Evolutionary conservation across 1,284 basidiomycete species (phyloP).

Genomic region (Bjerkandera adusta): DNA sequence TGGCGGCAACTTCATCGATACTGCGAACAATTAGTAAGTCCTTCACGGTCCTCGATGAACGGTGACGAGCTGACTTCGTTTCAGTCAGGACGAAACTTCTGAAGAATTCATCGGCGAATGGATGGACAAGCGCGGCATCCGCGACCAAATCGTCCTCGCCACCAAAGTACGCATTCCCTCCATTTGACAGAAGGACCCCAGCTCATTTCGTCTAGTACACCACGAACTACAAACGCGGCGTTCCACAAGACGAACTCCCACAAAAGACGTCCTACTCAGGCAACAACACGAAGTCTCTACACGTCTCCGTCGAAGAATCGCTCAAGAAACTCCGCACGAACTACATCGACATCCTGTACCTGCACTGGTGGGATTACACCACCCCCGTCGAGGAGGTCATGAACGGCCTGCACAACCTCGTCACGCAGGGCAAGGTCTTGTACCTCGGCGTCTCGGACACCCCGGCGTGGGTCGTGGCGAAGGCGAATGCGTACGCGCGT

Average conservation of each 20-base stretch:
- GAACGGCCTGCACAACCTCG: constrained; percentile 10
- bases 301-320: constrained; percentile 2
- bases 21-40: constrained; percentile 30
- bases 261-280: constrained; percentile 45
- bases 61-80: not conserved
- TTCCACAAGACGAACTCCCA: constrained; percentile 16
- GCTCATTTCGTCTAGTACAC: constrained; percentile 29
- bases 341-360: constrained; percentile 12
- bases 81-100: constrained; percentile 30
- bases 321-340: constrained; percentile 9
- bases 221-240: constrained; percentile 30
- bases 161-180: constrained; percentile 31
- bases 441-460: constrained; percentile 36
- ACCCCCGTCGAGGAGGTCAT: constrained; percentile 10
- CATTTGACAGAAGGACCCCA: not conserved
- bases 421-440: constrained; percentile 9
- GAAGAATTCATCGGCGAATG: constrained; percentile 41
- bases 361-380: constrained; percentile 10
- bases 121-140: constrained; percentile 36
- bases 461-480: constrained; percentile 49
- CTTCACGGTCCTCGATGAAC: not conserved
- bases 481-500: constrained; percentile 53
- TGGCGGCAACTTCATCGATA: constrained; percentile 34
- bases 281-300: constrained; percentile 22
- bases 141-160: constrained; percentile 43